Conservation (phyloP, 202 grass and related monocot species). For the Saccharum hybrid region DNA sequence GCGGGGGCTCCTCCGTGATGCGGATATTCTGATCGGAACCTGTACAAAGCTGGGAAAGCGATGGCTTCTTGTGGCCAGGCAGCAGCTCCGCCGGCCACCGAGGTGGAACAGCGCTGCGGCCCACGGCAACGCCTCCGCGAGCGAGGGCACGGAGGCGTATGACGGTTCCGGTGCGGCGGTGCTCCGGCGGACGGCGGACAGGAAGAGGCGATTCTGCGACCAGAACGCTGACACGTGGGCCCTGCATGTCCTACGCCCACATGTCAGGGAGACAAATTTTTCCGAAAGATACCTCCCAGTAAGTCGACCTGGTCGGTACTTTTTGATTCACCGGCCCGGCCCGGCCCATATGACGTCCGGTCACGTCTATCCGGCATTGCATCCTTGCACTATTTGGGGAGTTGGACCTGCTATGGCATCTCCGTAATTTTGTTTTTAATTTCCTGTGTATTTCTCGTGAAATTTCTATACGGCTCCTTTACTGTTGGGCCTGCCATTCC, state of each 20-base stretch:
- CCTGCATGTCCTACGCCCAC: not conserved
- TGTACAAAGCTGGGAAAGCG: not conserved
- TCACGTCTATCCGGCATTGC: not conserved
- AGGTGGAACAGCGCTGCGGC: not conserved
- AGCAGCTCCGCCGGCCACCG: not conserved
- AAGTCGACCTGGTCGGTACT: not conserved
- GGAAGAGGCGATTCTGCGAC: not conserved
- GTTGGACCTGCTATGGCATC: no score
- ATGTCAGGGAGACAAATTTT: not conserved
- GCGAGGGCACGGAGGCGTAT: not conserved
- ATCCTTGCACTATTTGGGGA: no score
- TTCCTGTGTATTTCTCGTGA: no score
- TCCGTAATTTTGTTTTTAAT: no score
- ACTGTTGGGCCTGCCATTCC: no score
- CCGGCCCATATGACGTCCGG: no score
- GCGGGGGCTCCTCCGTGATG: slow-evolving; percentile 22
- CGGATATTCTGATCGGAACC: slow-evolving; percentile 34
- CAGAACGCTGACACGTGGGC: slow-evolving; percentile 3
- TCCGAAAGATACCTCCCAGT: not conserved
- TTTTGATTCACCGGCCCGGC: not conserved
- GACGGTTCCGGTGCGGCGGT: not conserved
- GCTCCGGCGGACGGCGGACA: slow-evolving; percentile 25
- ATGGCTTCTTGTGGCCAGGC: not conserved
- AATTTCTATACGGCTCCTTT: no score
- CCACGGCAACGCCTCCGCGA: not conserved